Conservation (phyloP, 352 stramenopile genomes). For the Globisporangium acanthophoron region DNA sequence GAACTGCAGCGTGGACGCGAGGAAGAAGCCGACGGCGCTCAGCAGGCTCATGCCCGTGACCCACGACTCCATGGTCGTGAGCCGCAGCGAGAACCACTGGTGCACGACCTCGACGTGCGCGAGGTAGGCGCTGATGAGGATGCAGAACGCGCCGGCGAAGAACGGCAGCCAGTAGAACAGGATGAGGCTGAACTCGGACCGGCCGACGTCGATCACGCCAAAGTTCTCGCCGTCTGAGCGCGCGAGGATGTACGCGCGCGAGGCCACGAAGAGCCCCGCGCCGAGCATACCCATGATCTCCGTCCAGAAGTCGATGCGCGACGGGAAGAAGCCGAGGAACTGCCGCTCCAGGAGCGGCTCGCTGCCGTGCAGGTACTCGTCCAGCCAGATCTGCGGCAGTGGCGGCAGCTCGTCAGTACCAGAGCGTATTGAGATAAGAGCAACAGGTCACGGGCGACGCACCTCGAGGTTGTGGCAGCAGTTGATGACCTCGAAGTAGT, state of each 20-base stretch:
- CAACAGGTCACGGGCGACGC: neutral
- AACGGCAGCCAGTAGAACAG: conserved; percentile 79
- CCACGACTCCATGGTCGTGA: conserved; percentile 55
- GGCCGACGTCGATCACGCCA: conserved; percentile 67
- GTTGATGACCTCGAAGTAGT: conserved; percentile 86
- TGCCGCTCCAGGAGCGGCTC: conserved; percentile 62
- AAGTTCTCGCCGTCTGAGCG: conserved; percentile 37
- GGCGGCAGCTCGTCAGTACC: too few relatives aligned
- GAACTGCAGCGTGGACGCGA: conserved; percentile 77
- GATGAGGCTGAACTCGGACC: conserved; percentile 58
- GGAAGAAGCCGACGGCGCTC: conserved; percentile 61
- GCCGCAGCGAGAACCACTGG: conserved; percentile 74
- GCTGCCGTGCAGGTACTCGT: conserved; percentile 79
- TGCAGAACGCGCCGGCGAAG: conserved; percentile 73
- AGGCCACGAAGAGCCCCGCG: conserved; percentile 56
- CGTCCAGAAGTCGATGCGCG: conserved; percentile 81
- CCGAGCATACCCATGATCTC: conserved; percentile 55
- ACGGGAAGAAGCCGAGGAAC: conserved; percentile 74
- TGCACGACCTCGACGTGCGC: conserved; percentile 80
- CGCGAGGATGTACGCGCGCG: conserved; percentile 26
- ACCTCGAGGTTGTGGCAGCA: conserved; percentile 83
- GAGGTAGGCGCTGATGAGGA: conserved; percentile 72
- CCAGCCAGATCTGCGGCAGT: conserved; percentile 52
- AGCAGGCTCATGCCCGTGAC: conserved; percentile 55
- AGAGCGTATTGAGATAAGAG: neutral